Conservation (phyloP, 768 basidiomycete genomes). For the Lentinula lateritia region DNA sequence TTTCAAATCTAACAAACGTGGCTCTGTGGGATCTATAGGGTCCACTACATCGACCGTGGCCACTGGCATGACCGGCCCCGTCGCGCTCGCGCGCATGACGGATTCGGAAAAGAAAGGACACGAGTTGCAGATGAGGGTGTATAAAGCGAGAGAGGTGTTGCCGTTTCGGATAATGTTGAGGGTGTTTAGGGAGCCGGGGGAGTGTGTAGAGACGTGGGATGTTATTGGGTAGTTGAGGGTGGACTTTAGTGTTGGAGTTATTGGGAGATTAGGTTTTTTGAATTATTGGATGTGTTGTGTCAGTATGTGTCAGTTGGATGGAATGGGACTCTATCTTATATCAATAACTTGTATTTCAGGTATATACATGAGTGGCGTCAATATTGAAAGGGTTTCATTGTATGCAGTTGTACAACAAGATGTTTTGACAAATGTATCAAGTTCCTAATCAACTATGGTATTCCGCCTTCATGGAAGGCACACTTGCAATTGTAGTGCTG, state of each 20-base stretch:
- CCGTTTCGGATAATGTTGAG: slow-evolving; percentile 53
- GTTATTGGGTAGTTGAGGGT: not conserved
- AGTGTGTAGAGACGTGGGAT: slow-evolving; percentile 55
- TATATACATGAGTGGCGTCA: not conserved
- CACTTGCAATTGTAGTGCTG: too few relatives aligned
- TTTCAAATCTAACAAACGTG: not conserved
- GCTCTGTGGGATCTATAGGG: not conserved
- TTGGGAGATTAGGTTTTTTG: too few relatives aligned
- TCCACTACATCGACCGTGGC: slow-evolving; percentile 1
- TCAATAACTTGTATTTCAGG: not conserved
- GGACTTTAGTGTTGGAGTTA: too few relatives aligned
- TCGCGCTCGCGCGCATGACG: slow-evolving; percentile 12
- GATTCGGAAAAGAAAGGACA: slow-evolving; percentile 51
- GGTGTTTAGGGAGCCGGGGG: slow-evolving; percentile 61
- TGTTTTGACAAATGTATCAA: too few relatives aligned
- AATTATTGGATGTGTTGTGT: not conserved
- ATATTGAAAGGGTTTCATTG: too few relatives aligned
- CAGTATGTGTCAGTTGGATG: not conserved
- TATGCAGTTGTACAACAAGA: too few relatives aligned
- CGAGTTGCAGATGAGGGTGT: slow-evolving; percentile 61
- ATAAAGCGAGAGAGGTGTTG: slow-evolving; percentile 53
- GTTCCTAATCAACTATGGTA: too few relatives aligned
- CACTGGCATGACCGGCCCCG: not conserved
- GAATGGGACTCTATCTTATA: not conserved
- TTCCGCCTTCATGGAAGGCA: too few relatives aligned